phyloP scores from a whole-genome alignment of 768 basidiomycete genomes.

The Rhodotorula paludigena region DNA sequence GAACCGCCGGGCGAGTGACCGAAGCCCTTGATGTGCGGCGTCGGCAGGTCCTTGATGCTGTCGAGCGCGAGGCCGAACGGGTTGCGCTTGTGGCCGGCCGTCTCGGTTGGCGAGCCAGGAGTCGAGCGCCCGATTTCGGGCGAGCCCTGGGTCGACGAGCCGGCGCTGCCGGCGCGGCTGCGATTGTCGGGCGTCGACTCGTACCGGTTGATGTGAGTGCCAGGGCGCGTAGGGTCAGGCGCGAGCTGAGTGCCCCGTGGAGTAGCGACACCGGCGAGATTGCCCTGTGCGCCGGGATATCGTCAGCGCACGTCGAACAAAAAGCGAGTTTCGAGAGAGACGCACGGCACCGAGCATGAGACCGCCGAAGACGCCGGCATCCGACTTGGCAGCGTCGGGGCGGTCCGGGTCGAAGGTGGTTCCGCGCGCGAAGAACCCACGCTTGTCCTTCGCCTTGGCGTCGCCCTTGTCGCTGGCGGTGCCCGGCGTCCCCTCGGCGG shows the following conservation, averaged over 20 bases:
- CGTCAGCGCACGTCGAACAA: too few relatives aligned
- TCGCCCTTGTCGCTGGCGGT: conserved; percentile 10
- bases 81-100: conserved; percentile 14
- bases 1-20: conserved; percentile 39
- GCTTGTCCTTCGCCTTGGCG: conserved; percentile 14
- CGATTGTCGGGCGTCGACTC: conserved; percentile 21
- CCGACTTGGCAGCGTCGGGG: conserved; percentile 52
- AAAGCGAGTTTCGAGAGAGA: not conserved
- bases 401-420: conserved; percentile 41
- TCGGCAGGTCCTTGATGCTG: conserved; percentile 24
- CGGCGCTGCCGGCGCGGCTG: conserved; percentile 11
- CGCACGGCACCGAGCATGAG: conserved; percentile 62
- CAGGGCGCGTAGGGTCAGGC: conserved; percentile 50
- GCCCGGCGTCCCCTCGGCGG: conserved; percentile 21
- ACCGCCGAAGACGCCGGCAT: conserved; percentile 64
- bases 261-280: conserved; percentile 60
- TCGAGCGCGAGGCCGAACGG: conserved; percentile 28
- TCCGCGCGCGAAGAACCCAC: conserved; percentile 14
- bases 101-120: conserved; percentile 4
- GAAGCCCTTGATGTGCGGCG: conserved; percentile 3
- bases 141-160: conserved; percentile 5
- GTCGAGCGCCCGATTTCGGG: conserved; percentile 12
- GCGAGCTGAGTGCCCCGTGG: conserved; percentile 48
- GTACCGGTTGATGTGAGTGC: conserved; percentile 63
- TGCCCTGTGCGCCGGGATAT: conserved; percentile 47